These are phyloP conservation scores for Aphanomyces cochlioides DNA, from an alignment of 352 stramenopile genomes.

Conservation along the genomic window DNA sequence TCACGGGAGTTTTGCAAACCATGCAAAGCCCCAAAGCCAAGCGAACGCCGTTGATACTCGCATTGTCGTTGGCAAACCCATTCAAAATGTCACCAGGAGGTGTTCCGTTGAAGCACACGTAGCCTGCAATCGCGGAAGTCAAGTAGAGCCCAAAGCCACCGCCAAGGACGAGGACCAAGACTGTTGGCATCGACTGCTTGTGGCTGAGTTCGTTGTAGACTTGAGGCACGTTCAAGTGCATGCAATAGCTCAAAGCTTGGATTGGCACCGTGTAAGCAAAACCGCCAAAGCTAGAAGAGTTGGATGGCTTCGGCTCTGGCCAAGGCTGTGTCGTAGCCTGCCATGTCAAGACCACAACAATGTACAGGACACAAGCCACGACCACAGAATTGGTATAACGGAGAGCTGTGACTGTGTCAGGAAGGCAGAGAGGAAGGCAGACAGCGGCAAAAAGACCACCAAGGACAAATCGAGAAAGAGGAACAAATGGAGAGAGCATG, in stretches of 20 bases:
- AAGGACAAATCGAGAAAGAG: conserved; percentile 57
- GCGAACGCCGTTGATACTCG: conserved; percentile 71
- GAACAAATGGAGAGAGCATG: conserved; percentile 69
- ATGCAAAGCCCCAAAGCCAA: conserved; percentile 68
- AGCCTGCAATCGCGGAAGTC: conserved; percentile 62
- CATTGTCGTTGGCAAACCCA: conserved; percentile 61
- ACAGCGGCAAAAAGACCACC: conserved; percentile 61
- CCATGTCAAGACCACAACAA: conserved; percentile 58
- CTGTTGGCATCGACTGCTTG: conserved; percentile 60
- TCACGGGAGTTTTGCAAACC: conserved; percentile 82
- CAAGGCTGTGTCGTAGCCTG: conserved; percentile 38
- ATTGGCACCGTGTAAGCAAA: conserved; percentile 74
- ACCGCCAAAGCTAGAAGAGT: background rate
- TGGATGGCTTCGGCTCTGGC: background rate
- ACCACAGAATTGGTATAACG: conserved; percentile 76
- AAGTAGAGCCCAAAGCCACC: conserved; percentile 60
- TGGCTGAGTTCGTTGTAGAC: conserved; percentile 75
- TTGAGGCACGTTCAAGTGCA: conserved; percentile 75
- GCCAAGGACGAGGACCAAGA: conserved; percentile 57
- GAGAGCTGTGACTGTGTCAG: conserved; percentile 80
- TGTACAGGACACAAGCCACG: conserved; percentile 75
- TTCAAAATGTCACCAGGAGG: conserved; percentile 83
- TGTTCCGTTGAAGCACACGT: conserved; percentile 72
- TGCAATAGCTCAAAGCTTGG: conserved; percentile 75
- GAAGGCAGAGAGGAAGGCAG: conserved; percentile 70